Evolutionary conservation across 1,139 yeast species (phyloP), one percentile per base, ranked within the genome.

Genomic region (Suhomyces terraborum): DNA sequence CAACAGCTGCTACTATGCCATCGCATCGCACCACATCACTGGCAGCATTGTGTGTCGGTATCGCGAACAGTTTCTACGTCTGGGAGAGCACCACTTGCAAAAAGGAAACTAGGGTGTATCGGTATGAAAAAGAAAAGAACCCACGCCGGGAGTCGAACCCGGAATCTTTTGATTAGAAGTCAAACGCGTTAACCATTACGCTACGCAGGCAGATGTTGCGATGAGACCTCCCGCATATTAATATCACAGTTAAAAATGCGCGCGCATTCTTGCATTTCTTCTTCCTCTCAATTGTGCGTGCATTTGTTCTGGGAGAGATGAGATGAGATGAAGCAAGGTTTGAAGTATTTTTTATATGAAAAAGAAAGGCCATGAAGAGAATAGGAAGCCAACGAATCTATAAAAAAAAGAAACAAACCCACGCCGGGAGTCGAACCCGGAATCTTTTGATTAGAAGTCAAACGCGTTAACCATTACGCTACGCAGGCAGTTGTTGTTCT

Each of bases 131-230:
- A 32, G 24, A 41, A 41, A 44, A 39, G 34, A 62, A 66, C 73
- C 72, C 72, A 65, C 66, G 72, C 66, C 70, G 71, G 69, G 73
- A 67, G 69, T 67, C 73, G 73, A 66, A 67, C 73, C 69, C 72
- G 69, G 65, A 67, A 67, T 65, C 72, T 66, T 66, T 66, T 66
- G 71, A 66, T 67, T 66, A 66, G 72, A 66, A 67, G 71, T 66
- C 72, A 66, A 64, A 67, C 67, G 71, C 71, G 73, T 66, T 67
- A 66, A 67, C 73, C 73, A 67, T 66, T 66, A 64, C 71, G 73
- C 72, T 66, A 67, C 70, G 67, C 71, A 66, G 73, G 72, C 73
- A 19, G 8, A 14, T 29, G 23, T 18, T 19, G 32, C 17, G 24
- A 19, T 29, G 30, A 19, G 14, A 6, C 9, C 16, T n/a, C 17